These are phyloP conservation scores for Rhodotorula sp. DNA, from an alignment of 1,284 basidiomycete species.

Conservation along the genomic window DNA sequence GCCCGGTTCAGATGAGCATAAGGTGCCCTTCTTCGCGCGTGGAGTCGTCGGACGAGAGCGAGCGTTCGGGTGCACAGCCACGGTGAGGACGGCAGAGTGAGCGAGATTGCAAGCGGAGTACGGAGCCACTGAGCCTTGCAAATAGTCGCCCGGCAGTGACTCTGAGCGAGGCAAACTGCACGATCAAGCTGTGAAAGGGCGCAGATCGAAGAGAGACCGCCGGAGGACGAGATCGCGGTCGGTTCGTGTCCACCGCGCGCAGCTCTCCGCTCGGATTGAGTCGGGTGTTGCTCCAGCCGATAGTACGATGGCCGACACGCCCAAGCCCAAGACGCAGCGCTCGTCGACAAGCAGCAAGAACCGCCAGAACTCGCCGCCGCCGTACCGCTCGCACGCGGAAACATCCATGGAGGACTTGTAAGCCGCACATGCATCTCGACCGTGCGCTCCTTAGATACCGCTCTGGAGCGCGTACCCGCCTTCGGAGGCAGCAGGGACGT, in stretches of 20 bases:
- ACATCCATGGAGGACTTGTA: conserved; percentile 28
- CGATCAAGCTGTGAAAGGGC: too few species aligned
- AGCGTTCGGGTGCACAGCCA: neutral
- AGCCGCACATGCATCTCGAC: neutral
- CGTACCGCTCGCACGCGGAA: conserved; percentile 16
- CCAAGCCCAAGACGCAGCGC: conserved; percentile 18
- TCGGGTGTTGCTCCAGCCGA: neutral
- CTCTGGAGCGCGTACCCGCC: neutral
- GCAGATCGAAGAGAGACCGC: too few species aligned
- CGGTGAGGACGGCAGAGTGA: neutral
- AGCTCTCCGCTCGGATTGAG: neutral
- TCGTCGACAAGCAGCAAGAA: conserved; percentile 31
- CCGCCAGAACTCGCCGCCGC: conserved; percentile 23
- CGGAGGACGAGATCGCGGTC: neutral
- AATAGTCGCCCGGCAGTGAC: neutral
- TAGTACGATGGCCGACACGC: neutral
- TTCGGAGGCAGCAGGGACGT: neutral
- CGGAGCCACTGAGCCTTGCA: too few species aligned
- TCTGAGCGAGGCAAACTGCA: too few species aligned
- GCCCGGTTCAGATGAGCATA: neutral
- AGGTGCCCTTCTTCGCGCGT: neutral
- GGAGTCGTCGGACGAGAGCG: too few species aligned
- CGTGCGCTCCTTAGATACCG: neutral
- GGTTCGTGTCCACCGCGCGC: neutral
- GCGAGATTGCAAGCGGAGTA: too few species aligned